phyloP scores from a whole-genome alignment of 768 basidiomycete genomes.

The Lentinula raphanica region DNA sequence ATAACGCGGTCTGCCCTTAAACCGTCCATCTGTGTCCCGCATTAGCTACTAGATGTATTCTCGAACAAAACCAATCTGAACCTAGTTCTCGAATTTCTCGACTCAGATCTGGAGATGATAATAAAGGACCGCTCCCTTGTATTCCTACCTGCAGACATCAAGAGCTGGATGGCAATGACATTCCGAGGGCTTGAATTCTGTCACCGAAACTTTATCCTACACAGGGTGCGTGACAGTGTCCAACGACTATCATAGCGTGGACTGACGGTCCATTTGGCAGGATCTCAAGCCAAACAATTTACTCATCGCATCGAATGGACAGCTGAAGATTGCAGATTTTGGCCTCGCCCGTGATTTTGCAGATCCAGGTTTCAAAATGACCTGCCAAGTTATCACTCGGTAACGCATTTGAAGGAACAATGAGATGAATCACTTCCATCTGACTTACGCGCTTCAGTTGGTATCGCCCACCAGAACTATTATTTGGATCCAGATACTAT shows the following conservation, averaged over 20 bases:
- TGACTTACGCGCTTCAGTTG: constrained; percentile 41
- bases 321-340: constrained; percentile 97
- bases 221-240: constrained; percentile 53
- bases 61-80: constrained; percentile 95
- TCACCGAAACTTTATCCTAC: constrained; percentile 89
- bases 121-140: constrained; percentile 92
- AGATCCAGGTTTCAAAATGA: constrained; percentile 95
- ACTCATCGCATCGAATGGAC: constrained; percentile 84
- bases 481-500: constrained; percentile 89
- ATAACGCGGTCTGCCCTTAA: too few relatives aligned
- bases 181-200: constrained; percentile 98
- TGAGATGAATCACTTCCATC: too few relatives aligned
- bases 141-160: constrained; percentile 93
- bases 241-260: not conserved
- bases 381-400: constrained; percentile 96
- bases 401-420: constrained; percentile 28
- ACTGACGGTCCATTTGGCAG: constrained; percentile 32
- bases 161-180: constrained; percentile 99
- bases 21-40: too few relatives aligned
- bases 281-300: constrained; percentile 99
- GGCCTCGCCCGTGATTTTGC: constrained; percentile 96
- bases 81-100: constrained; percentile 93
- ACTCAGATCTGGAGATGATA: constrained; percentile 94
- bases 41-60: constrained; percentile 95
- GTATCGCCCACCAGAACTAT: constrained; percentile 95